Evolutionary conservation across 495 filamentous ascomycete genomes (phyloP), one percentile per base, ranked within the genome.

Genomic region (Melanomma pulvis-pyrius): DNA sequence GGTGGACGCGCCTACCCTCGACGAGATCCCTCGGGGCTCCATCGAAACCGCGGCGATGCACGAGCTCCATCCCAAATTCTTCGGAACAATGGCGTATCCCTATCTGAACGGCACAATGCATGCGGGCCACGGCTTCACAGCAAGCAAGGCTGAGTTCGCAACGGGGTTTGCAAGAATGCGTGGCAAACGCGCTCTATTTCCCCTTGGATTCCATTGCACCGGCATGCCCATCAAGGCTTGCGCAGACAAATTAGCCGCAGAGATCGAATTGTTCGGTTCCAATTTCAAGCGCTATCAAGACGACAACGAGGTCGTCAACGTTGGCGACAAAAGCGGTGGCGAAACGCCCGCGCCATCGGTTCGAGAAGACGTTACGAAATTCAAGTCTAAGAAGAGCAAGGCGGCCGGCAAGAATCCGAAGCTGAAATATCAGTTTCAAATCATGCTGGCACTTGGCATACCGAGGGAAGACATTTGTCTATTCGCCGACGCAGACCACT

Each of bases 161-260:
- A 84, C 87, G 39, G 91, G 93, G 36, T 90, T 88, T 68, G 87
- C 88, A 41, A 81, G 93, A 36, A 96, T 97, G 92, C 85, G 93
- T 76, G 94, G 94, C 66, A 91, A 91, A 80, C 82, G 89, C 49
- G 82, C 86, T 61, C 81, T 98, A 48, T 97, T 93, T 77, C 94
- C 94, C 56, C 86, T 91, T 50, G 96, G 94, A 13, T 98, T 90
- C 79, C 94, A 98, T 79, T 94, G 91, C 78, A 97, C 96, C 0
- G 94, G 94, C 74, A 93, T 98, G 87, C 92, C 94, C 4, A 98
- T 98, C 80, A 97, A 97, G 77, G 92, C 94, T 3, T 96, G 90
- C 73, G 93, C 94, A 26, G 94, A 98, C 79, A 98, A 97, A 79
- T 86, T 98, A 34, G 82, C 82, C 51, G 88, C 93, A 56, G 96